Evolutionary conservation across 1,284 basidiomycete species (phyloP).

Genomic region (Gymnopus androsaceus): DNA sequence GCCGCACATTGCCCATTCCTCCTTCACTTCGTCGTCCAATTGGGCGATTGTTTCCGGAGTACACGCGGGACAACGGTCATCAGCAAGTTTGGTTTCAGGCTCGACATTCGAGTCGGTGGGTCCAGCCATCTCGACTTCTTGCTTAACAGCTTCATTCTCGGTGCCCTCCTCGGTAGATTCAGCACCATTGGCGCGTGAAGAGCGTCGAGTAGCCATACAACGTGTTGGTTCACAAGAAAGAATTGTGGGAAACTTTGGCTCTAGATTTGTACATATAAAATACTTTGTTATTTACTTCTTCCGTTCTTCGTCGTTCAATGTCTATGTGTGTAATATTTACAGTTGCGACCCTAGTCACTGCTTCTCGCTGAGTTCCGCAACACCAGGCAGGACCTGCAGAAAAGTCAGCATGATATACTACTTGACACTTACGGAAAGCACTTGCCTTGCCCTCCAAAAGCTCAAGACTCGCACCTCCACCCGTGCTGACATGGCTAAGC

Average conservation of each 20-base stretch:
- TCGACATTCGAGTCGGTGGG: slow-evolving; percentile 1
- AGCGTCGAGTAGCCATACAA: slow-evolving; percentile 7
- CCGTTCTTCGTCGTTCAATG: not conserved
- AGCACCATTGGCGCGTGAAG: not conserved
- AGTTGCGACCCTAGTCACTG: slow-evolving; percentile 1
- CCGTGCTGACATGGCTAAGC: slow-evolving; percentile 95
- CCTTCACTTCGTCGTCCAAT: slow-evolving; percentile 45
- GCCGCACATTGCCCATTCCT: slow-evolving; percentile 76
- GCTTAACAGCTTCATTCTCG: not conserved
- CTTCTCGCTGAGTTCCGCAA: slow-evolving; percentile 75
- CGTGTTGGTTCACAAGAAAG: not conserved
- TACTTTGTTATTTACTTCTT: slow-evolving; percentile 1
- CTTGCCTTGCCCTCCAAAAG: slow-evolving; percentile 94
- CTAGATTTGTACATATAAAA: not conserved
- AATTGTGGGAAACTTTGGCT: not conserved
- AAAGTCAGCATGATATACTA: not conserved
- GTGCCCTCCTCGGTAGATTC: not conserved
- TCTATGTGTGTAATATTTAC: slow-evolving; percentile 1
- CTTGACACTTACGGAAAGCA: not conserved
- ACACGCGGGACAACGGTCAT: slow-evolving; percentile 43
- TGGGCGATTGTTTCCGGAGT: slow-evolving; percentile 28
- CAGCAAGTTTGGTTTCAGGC: slow-evolving; percentile 2
- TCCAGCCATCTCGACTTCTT: not conserved
- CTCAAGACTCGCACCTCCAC: slow-evolving; percentile 95
- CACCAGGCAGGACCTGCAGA: slow-evolving; percentile 76